Evolutionary conservation across 345 rosid genomes (phyloP).

Genomic region (Salix exigua): DNA sequence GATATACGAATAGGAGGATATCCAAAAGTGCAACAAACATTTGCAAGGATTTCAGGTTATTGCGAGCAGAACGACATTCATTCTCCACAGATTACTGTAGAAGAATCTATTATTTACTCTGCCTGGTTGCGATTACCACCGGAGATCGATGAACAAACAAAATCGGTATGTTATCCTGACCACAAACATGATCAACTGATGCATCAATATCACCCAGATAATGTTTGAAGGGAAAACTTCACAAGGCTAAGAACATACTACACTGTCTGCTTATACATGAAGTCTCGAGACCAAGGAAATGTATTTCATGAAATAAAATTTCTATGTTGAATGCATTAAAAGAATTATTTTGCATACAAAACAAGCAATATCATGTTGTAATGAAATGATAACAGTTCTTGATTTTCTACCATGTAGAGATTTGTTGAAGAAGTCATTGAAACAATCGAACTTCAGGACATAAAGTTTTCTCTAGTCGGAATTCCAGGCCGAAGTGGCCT

Average conservation of each 20-base stretch:
- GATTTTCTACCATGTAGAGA: constrained; percentile 24
- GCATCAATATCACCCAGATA: no score
- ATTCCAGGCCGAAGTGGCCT: constrained; percentile 51
- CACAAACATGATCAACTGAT: no score
- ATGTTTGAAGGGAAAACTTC: no score
- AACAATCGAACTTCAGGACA: constrained; percentile 63
- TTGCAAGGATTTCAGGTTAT: constrained; percentile 78
- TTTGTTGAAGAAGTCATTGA: constrained; percentile 68
- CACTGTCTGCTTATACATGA: no score
- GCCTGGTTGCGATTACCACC: constrained; percentile 78
- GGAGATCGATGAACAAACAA: constrained; percentile 46
- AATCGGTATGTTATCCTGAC: constrained; percentile 38
- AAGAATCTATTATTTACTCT: constrained; percentile 67
- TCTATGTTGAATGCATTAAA: no score
- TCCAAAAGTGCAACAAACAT: constrained; percentile 69
- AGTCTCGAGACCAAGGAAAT: no score
- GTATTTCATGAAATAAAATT: no score
- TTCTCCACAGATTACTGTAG: constrained; percentile 63
- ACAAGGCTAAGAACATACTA: no score
- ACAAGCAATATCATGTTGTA: no score
- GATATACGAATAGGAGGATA: constrained; percentile 64
- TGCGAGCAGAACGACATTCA: constrained; percentile 85
- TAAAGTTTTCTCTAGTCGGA: constrained; percentile 65
- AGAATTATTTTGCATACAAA: no score
- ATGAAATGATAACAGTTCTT: no score